Percentiles rank a stretch among this genome's conserved stretches.
These are phyloP conservation scores for Ophiostoma ulmi DNA, from an alignment of 2,329 filamentous ascomycete species.

Conservation along the genomic window DNA sequence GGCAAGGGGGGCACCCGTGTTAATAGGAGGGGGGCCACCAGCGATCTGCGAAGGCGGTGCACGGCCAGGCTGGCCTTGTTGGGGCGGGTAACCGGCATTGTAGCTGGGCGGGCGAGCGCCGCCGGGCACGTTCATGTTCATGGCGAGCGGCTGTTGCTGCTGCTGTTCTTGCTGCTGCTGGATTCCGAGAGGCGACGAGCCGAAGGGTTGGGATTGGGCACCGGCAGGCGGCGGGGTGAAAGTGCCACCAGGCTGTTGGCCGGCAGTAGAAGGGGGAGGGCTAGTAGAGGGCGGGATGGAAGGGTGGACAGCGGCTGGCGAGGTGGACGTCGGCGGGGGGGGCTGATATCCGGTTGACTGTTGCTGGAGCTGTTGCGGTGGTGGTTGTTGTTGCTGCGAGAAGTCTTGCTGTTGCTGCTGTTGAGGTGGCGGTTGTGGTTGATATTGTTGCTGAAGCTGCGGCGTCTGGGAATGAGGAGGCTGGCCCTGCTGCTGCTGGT, in stretches of 20 bases:
- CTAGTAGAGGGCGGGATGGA: conserved; percentile 43
- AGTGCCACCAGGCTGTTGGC: conserved; percentile 18
- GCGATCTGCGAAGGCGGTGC: conserved; percentile 57
- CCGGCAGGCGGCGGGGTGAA: conserved; percentile 21
- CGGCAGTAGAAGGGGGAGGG: conserved; percentile 16
- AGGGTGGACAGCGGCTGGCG: conserved; percentile 38
- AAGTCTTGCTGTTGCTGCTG: conserved; percentile 20
- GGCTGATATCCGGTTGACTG: conserved; percentile 30
- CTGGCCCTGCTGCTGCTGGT: conserved; percentile 2
- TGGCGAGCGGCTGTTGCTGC: conserved; percentile 43
- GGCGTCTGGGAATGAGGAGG: conserved; percentile 29
- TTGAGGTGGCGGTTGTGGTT: conserved; percentile 14
- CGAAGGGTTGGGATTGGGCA: conserved; percentile 19
- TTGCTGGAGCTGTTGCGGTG: conserved; percentile 31
- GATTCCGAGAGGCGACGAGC: conserved; percentile 23
- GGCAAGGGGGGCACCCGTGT: conserved; percentile 54
- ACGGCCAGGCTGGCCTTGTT: conserved; percentile 38
- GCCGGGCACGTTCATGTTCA: conserved; percentile 51
- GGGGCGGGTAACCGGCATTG: conserved; percentile 49
- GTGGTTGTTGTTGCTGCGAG: conserved; percentile 22
- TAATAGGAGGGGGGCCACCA: conserved; percentile 62
- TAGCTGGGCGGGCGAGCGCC: conserved; percentile 61
- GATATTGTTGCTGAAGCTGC: conserved; percentile 21
- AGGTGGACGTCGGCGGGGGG: conserved; percentile 19
- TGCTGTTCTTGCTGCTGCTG: conserved; percentile 34